Percentiles rank a stretch among this genome's conserved stretches.
Conservation (phyloP, 495 filamentous ascomycete species). For the Trichocladium uniseriatum region DNA sequence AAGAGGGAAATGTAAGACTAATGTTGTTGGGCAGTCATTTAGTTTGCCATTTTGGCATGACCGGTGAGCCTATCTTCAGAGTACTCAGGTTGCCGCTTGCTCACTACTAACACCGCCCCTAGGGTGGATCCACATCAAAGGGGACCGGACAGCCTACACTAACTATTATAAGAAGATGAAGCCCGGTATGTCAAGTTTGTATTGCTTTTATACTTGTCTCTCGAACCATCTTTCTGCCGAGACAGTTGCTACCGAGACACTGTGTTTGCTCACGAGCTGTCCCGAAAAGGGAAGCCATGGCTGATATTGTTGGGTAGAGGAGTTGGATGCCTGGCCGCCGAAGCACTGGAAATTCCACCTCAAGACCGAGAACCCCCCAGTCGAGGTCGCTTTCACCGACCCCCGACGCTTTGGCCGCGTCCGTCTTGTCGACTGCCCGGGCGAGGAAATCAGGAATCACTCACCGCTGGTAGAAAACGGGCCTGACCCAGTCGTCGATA, state of each 20-base stretch:
- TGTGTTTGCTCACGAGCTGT: no score
- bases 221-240: no score
- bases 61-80: constrained; percentile 12
- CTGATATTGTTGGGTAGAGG: no score
- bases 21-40: no score
- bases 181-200: no score
- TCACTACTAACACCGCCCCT: constrained; percentile 6
- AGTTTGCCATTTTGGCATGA: constrained; percentile 89
- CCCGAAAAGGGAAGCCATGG: no score
- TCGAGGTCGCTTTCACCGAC: constrained; percentile 80
- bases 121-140: constrained; percentile 81
- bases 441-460: constrained; percentile 60
- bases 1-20: no score
- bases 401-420: constrained; percentile 65
- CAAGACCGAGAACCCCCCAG: constrained; percentile 47
- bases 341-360: constrained; percentile 82
- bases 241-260: no score
- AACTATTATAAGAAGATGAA: constrained; percentile 58
- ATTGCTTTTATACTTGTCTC: no score
- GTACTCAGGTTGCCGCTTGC: neutral
- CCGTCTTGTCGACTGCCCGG: constrained; percentile 71
- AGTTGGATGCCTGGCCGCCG: constrained; percentile 69
- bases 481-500: constrained; percentile 84
- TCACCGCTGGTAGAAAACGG: constrained; percentile 82
- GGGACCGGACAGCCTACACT: constrained; percentile 62